Percentiles rank a stretch among this genome's conserved stretches.
phyloP scores from a whole-genome alignment of 768 basidiomycete genomes.

The Suillus subluteus region DNA sequence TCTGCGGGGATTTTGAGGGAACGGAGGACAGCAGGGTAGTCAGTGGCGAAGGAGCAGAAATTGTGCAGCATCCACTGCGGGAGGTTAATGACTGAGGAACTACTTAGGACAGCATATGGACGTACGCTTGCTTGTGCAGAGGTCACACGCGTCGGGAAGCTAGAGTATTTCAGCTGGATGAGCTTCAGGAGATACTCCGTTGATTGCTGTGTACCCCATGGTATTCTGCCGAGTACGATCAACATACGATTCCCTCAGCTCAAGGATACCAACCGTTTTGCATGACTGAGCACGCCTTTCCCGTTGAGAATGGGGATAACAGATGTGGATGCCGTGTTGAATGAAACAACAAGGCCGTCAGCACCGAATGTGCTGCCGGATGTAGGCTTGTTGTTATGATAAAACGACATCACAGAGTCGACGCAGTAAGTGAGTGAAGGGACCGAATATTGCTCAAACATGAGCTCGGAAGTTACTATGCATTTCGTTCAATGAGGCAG shows the following conservation, averaged over 20 bases:
- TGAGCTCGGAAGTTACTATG: conserved; percentile 90
- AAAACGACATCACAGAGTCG: conserved; percentile 92
- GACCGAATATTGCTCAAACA: conserved; percentile 91
- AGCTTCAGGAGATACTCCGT: conserved; percentile 92
- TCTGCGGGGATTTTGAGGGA: conserved; percentile 66
- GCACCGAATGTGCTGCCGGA: conserved; percentile 43
- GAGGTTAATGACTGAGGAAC: neutral
- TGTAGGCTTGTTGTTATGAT: conserved; percentile 66
- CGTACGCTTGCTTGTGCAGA: conserved; percentile 74
- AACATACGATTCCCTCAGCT: neutral
- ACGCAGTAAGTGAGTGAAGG: conserved; percentile 87
- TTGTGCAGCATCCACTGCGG: conserved; percentile 88
- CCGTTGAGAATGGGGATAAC: conserved; percentile 88
- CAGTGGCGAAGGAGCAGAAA: conserved; percentile 80
- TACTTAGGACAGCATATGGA: conserved; percentile 14
- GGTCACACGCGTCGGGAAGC: conserved; percentile 86
- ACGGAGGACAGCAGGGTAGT: conserved; percentile 74
- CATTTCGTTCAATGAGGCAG: neutral
- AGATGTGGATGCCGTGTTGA: conserved; percentile 90
- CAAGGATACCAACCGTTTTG: conserved; percentile 68
- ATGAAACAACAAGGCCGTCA: conserved; percentile 87
- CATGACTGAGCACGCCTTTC: conserved; percentile 79
- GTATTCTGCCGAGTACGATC: conserved; percentile 64
- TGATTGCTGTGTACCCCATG: conserved; percentile 91
- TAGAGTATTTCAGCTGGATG: conserved; percentile 94